Evolutionary conservation across 139 green algal species (phyloP).

Genomic region (Penium margaritaceum): DNA sequence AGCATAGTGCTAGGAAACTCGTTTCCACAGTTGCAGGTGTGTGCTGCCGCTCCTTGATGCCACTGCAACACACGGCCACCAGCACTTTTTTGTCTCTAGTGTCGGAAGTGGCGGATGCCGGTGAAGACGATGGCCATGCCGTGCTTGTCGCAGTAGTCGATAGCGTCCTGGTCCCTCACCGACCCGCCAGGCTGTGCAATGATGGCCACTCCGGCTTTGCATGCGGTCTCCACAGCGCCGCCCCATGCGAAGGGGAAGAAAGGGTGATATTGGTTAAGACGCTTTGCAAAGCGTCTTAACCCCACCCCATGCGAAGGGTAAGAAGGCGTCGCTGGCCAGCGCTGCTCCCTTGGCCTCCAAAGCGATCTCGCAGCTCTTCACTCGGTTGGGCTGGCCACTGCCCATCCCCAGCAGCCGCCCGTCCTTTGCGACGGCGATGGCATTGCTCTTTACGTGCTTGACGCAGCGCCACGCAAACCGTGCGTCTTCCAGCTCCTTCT

Average conservation of each 20-base stretch:
- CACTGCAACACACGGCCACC: too few species aligned
- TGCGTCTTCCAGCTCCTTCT: conserved; percentile 81
- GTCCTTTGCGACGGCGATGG: conserved; percentile 77
- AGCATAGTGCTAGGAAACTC: too few species aligned
- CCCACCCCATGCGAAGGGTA: conserved; percentile 95
- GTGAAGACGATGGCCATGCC: conserved; percentile 87
- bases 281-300: too few species aligned
- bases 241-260: too few species aligned
- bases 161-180: conserved; percentile 83
- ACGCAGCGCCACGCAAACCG: conserved; percentile 89
- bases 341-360: conserved; percentile 81
- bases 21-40: too few species aligned
- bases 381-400: conserved; percentile 94
- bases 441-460: conserved; percentile 99
- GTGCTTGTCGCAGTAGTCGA: conserved; percentile 98
- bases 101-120: conserved; percentile 87
- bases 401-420: conserved; percentile 90
- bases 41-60: too few species aligned
- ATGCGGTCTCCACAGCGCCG: conserved; percentile 91
- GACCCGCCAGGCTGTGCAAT: conserved; percentile 93
- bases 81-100: too few species aligned
- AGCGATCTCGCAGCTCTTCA: conserved; percentile 86
- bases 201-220: conserved; percentile 80
- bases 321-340: conserved; percentile 93
- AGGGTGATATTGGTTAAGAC: too few species aligned